These are phyloP conservation scores for Penicillium sp. DNA, from an alignment of 2,329 filamentous ascomycete genomes.

Conservation along the genomic window DNA sequence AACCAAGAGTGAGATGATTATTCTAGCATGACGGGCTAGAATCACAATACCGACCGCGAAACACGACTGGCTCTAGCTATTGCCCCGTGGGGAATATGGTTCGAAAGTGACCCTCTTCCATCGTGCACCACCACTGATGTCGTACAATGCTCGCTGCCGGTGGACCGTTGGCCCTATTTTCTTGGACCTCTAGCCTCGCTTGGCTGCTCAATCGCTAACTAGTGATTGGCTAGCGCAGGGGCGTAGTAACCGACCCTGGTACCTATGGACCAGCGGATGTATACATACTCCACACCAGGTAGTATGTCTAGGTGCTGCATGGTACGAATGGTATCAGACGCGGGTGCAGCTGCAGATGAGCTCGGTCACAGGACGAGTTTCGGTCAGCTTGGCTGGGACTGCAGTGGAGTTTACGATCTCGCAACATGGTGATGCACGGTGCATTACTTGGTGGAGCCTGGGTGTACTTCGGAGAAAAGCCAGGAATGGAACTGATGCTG, in stretches of 20 bases:
- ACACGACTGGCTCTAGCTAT: neutral
- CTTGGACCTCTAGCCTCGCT: neutral
- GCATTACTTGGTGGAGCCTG: neutral
- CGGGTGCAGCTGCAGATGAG: neutral
- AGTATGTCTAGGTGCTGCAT: neutral
- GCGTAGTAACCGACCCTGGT: neutral
- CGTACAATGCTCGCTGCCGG: conserved; percentile 1
- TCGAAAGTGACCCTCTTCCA: neutral
- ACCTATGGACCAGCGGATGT: neutral
- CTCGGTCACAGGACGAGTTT: neutral
- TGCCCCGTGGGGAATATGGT: neutral
- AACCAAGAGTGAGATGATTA: conserved; percentile 20
- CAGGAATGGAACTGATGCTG: neutral
- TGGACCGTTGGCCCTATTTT: neutral
- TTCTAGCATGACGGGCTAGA: conserved; percentile 17
- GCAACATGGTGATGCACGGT: neutral
- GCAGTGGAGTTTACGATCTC: neutral
- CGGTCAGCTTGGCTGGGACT: neutral
- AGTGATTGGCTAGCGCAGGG: neutral
- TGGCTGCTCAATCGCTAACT: neutral
- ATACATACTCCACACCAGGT: neutral
- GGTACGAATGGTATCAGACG: neutral
- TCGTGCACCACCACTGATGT: neutral
- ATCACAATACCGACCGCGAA: neutral
- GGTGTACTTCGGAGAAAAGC: neutral